A percentile compares a stretch with the other conserved stretches of the same genome.
These are phyloP conservation scores for Pistacia vera DNA, from an alignment of 345 rosid genomes.

Conservation along the genomic window DNA sequence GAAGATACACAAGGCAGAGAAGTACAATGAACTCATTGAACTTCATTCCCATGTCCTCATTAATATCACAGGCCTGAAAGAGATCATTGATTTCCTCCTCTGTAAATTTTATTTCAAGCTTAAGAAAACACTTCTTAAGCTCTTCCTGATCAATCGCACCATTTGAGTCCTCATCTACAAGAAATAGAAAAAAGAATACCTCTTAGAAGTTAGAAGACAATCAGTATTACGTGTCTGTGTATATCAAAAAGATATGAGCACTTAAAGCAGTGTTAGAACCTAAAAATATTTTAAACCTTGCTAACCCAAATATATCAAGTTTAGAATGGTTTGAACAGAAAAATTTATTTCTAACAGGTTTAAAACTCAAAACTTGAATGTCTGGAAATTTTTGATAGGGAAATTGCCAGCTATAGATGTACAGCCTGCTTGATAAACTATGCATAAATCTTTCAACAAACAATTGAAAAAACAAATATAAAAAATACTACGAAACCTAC, in stretches of 20 bases:
- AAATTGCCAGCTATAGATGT: neutral
- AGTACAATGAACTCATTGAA: constrained; percentile 94
- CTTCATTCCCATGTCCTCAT: constrained; percentile 72
- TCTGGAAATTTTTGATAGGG: neutral
- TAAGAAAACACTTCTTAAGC: constrained; percentile 67
- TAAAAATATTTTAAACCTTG: neutral
- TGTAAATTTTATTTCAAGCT: constrained; percentile 67
- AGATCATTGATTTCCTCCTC: constrained; percentile 87
- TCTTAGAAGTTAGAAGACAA: neutral
- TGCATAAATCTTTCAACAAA: neutral
- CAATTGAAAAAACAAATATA: neutral
- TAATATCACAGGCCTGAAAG: constrained; percentile 81
- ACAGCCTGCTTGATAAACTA: neutral
- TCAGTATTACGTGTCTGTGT: neutral
- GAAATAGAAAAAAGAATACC: neutral
- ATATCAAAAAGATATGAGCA: neutral
- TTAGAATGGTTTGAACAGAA: neutral
- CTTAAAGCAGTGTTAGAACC: neutral
- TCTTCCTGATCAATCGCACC: constrained; percentile 77
- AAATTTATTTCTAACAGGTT: neutral
- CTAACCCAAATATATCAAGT: neutral
- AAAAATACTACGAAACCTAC: constrained; percentile 34
- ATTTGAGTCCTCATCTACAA: constrained; percentile 81
- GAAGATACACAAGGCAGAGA: constrained; percentile 91
- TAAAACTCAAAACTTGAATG: neutral